Base-by-base conservation (phyloP, 768 basidiomycete genomes). In the Tricholoma saponaceum region DNA sequence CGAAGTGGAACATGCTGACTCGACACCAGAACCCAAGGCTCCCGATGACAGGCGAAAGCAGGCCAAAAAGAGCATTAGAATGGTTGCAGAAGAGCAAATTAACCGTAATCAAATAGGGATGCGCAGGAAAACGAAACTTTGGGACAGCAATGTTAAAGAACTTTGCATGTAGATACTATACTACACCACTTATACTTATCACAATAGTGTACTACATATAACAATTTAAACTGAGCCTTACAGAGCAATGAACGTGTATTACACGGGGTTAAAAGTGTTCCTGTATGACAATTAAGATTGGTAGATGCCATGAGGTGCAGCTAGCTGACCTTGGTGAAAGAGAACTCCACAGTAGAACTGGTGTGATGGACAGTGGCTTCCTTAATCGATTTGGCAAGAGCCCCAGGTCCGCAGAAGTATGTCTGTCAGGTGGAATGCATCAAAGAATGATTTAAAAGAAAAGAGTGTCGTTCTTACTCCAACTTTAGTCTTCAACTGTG, bases 351-450 rank as follows among this genome's bases (percentile, higher is more conserved):
- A 33, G 76, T 72, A 12, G 83, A 66, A 52, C 77, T 78, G 2
- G 77, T 79, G 59, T 85, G 76, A 32, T 79, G 74, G 28, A 81
- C 67, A 12, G 86, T 83, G 10, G 90, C 90, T 59, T 83, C 79
- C 69, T 88, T 88, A 73, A 97, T 85, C 12, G 83, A 75, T 67
- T 87, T 89, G 20, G 90, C 90, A 43, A 97, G 79, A 18, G 69
- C 77, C 55, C 80, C 80, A 22, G 94, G 92, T 28, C 93, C 93
- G 66, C 93, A 95, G 79, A 92, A 95, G 74, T 92, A 94, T 12
- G 92, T 91, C 88, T 89, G 54, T n/a, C n/a, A 14, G 55, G 43
- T 43, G 52, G 35, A 51, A 54, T 22, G 56, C 32, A 33, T 55
- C 22, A 51, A 37, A 61, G 49, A n/a, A 52, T 32, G 33, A 20